A percentile compares a stretch with the other conserved stretches of the same genome.
These are phyloP conservation scores for Marasmius fiardii DNA, from an alignment of 1,284 basidiomycete genomes.

Conservation along the genomic window DNA sequence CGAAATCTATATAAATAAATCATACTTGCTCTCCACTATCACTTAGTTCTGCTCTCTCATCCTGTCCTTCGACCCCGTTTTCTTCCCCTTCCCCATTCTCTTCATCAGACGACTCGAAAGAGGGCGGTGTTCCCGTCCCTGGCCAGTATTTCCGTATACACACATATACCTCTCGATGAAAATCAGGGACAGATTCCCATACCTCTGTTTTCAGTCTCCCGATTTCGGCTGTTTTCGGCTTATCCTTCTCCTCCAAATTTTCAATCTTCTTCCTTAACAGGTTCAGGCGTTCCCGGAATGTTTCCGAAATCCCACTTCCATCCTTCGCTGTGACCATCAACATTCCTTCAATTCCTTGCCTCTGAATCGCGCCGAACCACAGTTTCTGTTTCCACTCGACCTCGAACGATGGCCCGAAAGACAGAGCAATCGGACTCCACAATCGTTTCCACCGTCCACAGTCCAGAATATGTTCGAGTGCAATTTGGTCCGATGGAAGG, in stretches of 20 bases:
- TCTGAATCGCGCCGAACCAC: neutral
- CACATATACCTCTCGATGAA: neutral
- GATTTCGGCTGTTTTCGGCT: neutral
- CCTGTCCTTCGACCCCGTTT: too few species aligned
- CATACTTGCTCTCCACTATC: too few species aligned
- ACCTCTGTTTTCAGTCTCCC: neutral
- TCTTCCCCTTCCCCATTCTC: too few species aligned
- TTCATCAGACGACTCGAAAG: too few species aligned
- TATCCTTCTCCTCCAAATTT: neutral
- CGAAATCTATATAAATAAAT: too few species aligned
- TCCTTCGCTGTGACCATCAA: neutral
- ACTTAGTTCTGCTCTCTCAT: too few species aligned
- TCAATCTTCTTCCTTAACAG: neutral
- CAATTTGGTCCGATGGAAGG: neutral
- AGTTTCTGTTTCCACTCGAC: slow-evolving; percentile 2
- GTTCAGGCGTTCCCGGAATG: neutral
- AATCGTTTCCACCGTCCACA: neutral
- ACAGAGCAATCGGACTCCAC: neutral
- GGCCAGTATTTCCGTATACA: neutral
- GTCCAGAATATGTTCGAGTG: neutral
- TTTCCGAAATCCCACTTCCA: neutral
- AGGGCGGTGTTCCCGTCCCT: too few species aligned
- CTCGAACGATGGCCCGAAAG: neutral
- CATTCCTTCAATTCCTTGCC: slow-evolving; percentile 1
- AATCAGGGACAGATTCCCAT: neutral